Base-by-base conservation (phyloP, 2,329 filamentous ascomycete species). In the Zopfia rhizophila region DNA sequence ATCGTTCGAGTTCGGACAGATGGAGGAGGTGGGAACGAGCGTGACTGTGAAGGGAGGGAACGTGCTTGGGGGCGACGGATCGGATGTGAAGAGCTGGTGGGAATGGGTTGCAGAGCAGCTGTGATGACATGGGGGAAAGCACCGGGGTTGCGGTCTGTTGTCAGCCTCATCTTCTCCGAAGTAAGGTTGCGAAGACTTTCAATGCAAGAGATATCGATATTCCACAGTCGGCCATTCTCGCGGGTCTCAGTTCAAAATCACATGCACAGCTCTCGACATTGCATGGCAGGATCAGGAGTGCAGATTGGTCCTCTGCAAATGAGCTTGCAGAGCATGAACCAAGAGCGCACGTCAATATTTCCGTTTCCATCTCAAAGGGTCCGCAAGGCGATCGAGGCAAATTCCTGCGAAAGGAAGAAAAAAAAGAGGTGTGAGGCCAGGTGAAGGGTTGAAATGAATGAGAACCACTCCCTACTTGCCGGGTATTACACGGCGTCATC, bases 61-160 rank as follows among this genome's bases (percentile, higher is more conserved):
- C 72, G 84, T 87, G 51, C 66, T 75, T 69, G 68, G 82, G 69
- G 65, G 78, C 22, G 82, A 88, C 41, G 86, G 82, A 7, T 79
- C 86, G n/a, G 87, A 87, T 18, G 85, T 91, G 22, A 85, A 88
- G 45, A 87, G 84, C 70, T 97, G 93, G 92, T 96, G 91, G 84
- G 83, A 83, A 61, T 97, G 93, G 93, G 86, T 97, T 65, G 90
- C 86, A 2, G 82, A 87, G 66, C 84, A 87, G 64, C 75, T 95
- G 60, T 94, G 71, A 19, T 19, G 18, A 19, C 22, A 19, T 19
- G 16, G 14, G 3, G 13, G 18, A n/a, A n/a, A n/a, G n/a, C n/a
- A n/a, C n/a, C n/a, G n/a, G n/a, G n/a, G n/a, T n/a, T n/a, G 12
- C 28, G 28, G 18, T 6, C 7, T 14, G 24, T 27, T 12, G 28